A percentile compares a stretch with the other conserved stretches of the same genome.
These are phyloP conservation scores for Colletotrichum nymphaeae DNA, from an alignment of 2,329 filamentous ascomycete species.

Conservation along the genomic window DNA sequence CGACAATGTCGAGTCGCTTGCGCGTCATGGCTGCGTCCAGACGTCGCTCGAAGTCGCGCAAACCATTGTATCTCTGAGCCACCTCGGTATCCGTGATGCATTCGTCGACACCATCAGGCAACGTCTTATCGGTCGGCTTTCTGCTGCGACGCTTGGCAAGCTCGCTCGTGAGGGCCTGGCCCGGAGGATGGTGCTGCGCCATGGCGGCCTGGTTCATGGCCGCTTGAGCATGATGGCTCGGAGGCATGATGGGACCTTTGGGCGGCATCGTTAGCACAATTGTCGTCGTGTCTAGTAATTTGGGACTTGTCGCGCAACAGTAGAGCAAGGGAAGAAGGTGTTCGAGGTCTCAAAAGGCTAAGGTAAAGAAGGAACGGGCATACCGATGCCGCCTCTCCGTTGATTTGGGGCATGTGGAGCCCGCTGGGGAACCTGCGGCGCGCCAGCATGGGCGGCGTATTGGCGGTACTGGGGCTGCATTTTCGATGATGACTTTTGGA, in stretches of 20 bases:
- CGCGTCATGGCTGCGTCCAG: constrained; percentile 94
- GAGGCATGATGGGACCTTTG: constrained; percentile 67
- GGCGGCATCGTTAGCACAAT: constrained; percentile 19
- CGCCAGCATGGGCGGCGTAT: constrained; percentile 48
- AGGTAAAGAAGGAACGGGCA: constrained; percentile 39
- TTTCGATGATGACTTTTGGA: constrained; percentile 38
- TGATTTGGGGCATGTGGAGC: constrained; percentile 60
- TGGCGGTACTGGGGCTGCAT: constrained; percentile 67
- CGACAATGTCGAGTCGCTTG: constrained; percentile 91
- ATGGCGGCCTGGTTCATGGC: constrained; percentile 66
- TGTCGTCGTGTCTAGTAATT: neutral
- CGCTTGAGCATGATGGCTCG: constrained; percentile 61
- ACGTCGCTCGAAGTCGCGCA: constrained; percentile 88
- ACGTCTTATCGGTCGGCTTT: constrained; percentile 94
- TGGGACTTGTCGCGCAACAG: neutral
- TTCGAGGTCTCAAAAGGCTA: neutral
- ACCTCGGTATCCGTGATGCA: constrained; percentile 81
- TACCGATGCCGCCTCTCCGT: constrained; percentile 66
- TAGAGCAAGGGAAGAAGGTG: neutral
- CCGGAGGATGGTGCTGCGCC: constrained; percentile 59
- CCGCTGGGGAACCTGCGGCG: constrained; percentile 57
- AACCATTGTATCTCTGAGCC: constrained; percentile 79
- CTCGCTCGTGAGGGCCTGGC: constrained; percentile 55
- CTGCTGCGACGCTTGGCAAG: constrained; percentile 80
- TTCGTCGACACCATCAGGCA: constrained; percentile 90